Conservation (phyloP, 2,329 filamentous ascomycete genomes). For the Talaromyces sp. region DNA sequence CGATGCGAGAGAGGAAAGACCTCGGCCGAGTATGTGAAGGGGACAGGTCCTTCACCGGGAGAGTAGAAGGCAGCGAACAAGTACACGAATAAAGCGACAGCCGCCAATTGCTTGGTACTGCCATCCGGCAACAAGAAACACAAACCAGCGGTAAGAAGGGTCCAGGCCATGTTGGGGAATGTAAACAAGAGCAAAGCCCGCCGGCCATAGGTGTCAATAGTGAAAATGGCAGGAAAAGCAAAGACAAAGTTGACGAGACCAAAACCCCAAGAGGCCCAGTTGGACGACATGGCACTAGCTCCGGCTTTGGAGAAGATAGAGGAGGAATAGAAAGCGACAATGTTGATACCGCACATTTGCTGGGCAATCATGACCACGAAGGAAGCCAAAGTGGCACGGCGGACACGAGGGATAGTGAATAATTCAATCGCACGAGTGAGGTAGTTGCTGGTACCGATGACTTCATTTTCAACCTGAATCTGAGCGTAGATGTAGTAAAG, state of each 20-base stretch:
- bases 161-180: constrained; percentile 66
- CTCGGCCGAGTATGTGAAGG: constrained; percentile 54
- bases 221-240: constrained; percentile 62
- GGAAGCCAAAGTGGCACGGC: constrained; percentile 67
- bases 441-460: constrained; percentile 52
- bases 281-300: constrained; percentile 52
- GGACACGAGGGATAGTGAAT: constrained; percentile 48
- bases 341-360: constrained; percentile 69
- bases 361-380: constrained; percentile 77
- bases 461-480: constrained; percentile 45
- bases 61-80: constrained; percentile 64
- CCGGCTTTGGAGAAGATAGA: constrained; percentile 56
- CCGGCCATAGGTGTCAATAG: constrained; percentile 65
- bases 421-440: constrained; percentile 56
- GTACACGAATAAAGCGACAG: constrained; percentile 61
- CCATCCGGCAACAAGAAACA: constrained; percentile 51
- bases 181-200: constrained; percentile 61
- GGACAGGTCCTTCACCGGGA: constrained; percentile 58
- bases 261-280: constrained; percentile 63
- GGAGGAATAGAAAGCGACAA: constrained; percentile 72
- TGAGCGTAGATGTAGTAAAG: constrained; percentile 59
- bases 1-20: constrained; percentile 55
- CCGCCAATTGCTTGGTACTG: constrained; percentile 46
- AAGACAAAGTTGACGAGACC: constrained; percentile 64
- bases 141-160: constrained; percentile 60